These are phyloP conservation scores for Termitomyces sp. DNA, from an alignment of 768 basidiomycete genomes.

Conservation along the genomic window DNA sequence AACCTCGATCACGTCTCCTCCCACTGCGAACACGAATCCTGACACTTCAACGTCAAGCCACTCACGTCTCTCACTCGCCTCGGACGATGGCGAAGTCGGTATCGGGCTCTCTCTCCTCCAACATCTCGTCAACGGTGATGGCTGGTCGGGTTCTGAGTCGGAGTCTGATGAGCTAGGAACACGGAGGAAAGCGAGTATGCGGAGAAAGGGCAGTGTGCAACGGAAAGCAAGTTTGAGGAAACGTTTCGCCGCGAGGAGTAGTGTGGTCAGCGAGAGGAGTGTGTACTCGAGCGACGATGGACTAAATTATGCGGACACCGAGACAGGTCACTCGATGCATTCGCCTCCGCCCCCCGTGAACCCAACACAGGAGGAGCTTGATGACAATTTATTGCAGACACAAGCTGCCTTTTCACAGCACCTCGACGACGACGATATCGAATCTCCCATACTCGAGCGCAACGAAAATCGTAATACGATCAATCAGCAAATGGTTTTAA, in stretches of 20 bases:
- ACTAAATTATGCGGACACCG: slow-evolving; percentile 16
- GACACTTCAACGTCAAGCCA: slow-evolving; percentile 19
- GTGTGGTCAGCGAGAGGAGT: slow-evolving; percentile 17
- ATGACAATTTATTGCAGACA: slow-evolving; percentile 7
- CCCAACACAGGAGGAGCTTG: slow-evolving; percentile 4
- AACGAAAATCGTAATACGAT: background rate
- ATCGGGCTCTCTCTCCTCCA: slow-evolving; percentile 67
- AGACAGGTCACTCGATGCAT: slow-evolving; percentile 9
- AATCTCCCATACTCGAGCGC: slow-evolving; percentile 2
- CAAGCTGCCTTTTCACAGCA: slow-evolving; percentile 1
- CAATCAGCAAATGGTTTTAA: slow-evolving; percentile 4
- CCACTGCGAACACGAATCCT: slow-evolving; percentile 1
- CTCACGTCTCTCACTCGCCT: background rate
- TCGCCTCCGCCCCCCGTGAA: background rate
- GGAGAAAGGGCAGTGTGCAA: background rate
- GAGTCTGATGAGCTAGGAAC: slow-evolving; percentile 7
- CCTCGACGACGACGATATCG: background rate
- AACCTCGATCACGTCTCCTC: background rate
- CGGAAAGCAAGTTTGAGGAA: background rate
- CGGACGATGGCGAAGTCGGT: slow-evolving; percentile 50
- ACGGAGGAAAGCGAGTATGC: background rate
- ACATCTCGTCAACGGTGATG: slow-evolving; percentile 32
- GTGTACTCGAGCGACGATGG: slow-evolving; percentile 14
- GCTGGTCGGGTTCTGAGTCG: slow-evolving; percentile 21
- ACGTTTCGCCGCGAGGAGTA: background rate